Evolutionary conservation across 352 stramenopile species (phyloP).

Genomic region (Salisapilia sapeloensis): DNA sequence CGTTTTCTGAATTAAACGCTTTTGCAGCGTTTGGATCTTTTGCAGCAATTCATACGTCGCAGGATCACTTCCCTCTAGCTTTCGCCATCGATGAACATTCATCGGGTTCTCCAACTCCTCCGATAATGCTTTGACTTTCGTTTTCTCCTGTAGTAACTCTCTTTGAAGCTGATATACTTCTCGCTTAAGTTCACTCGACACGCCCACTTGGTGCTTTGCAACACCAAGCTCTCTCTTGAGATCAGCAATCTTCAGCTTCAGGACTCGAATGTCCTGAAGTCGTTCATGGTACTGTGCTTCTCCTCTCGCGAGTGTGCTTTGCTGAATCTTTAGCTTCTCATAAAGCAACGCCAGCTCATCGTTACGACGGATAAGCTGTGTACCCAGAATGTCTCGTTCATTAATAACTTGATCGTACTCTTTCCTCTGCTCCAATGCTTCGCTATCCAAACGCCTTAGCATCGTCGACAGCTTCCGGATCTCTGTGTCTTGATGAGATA

Average conservation of each 20-base stretch:
- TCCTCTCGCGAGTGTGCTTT: constrained; percentile 85
- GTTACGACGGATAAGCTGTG: constrained; percentile 92
- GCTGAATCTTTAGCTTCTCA: constrained; percentile 96
- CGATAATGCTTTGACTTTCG: constrained; percentile 91
- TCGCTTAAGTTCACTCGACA: constrained; percentile 78
- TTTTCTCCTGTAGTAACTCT: constrained; percentile 89
- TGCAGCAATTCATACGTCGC: constrained; percentile 92
- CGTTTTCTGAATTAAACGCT: constrained; percentile 89
- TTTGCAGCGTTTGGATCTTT: constrained; percentile 93
- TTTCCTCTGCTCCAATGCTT: constrained; percentile 86
- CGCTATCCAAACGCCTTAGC: constrained; percentile 88
- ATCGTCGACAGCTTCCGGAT: constrained; percentile 86
- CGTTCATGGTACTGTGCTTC: constrained; percentile 88
- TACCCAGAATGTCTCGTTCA: constrained; percentile 93
- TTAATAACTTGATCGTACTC: constrained; percentile 95
- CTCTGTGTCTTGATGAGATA: constrained; percentile 90
- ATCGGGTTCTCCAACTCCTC: constrained; percentile 95
- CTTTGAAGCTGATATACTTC: constrained; percentile 83
- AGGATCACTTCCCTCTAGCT: constrained; percentile 93
- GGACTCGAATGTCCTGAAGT: constrained; percentile 86
- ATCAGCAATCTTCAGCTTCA: constrained; percentile 92
- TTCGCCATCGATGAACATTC: constrained; percentile 95
- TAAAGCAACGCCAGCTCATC: constrained; percentile 94
- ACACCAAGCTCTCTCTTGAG: constrained; percentile 86
- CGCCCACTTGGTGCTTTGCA: constrained; percentile 73